Evolutionary conservation across 148 eudicot genomes (phyloP).

Genomic region (Vaccinium darrowii): DNA sequence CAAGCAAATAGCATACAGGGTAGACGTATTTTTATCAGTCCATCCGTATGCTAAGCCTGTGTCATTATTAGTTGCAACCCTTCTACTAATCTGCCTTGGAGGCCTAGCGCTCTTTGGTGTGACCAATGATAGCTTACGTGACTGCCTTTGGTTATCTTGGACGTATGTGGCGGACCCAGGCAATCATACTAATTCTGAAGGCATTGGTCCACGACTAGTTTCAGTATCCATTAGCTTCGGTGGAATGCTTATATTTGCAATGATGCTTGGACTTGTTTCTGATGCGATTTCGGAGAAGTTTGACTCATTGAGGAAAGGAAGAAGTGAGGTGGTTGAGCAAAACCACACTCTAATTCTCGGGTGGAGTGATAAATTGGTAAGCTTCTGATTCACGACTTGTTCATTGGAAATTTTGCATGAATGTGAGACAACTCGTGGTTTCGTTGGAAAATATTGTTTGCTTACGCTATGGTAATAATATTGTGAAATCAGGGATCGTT

Average conservation of each 20-base stretch:
- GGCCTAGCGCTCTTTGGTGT: conserved; percentile 63
- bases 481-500: conserved; percentile 42
- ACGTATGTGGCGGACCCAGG: conserved; percentile 53
- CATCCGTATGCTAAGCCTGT: conserved; percentile 60
- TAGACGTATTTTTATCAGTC: conserved; percentile 48
- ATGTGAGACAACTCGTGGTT: background rate
- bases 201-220: conserved; percentile 48
- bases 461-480: background rate
- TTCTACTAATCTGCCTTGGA: conserved; percentile 50
- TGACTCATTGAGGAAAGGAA: conserved; percentile 59
- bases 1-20: conserved; percentile 52
- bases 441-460: background rate
- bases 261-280: conserved; percentile 70
- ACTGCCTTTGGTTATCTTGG: conserved; percentile 62
- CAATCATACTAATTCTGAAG: conserved; percentile 54
- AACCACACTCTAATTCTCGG: conserved; percentile 60
- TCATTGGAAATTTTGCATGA: conserved; percentile 4
- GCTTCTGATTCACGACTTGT: background rate
- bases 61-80: conserved; percentile 52
- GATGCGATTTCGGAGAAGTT: conserved; percentile 64
- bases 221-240: conserved; percentile 54
- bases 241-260: conserved; percentile 65
- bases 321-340: conserved; percentile 62
- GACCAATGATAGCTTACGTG: conserved; percentile 47
- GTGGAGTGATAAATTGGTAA: conserved; percentile 64